These are phyloP conservation scores for Hygrophorus pudorinus DNA, from an alignment of 768 basidiomycete species.

Conservation along the genomic window DNA sequence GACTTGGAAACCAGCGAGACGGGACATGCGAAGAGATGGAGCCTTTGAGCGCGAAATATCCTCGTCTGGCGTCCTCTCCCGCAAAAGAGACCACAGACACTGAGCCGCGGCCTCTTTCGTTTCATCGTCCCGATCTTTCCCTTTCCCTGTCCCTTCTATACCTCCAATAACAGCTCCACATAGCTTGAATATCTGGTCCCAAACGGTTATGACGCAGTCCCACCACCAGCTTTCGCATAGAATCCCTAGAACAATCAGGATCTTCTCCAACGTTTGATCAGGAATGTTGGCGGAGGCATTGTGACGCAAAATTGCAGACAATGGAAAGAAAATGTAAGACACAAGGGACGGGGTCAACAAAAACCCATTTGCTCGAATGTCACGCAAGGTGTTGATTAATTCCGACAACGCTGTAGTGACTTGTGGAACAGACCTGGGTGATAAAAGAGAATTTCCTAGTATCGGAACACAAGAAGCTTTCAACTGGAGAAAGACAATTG, in stretches of 20 bases:
- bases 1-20: constrained; percentile 28
- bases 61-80: constrained; percentile 34
- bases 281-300: constrained; percentile 62
- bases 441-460: constrained; percentile 57
- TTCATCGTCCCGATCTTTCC: constrained; percentile 67
- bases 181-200: constrained; percentile 83
- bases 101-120: constrained; percentile 64
- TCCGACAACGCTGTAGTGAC: constrained; percentile 44
- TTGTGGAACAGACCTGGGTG: constrained; percentile 38
- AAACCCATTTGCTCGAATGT: constrained; percentile 25
- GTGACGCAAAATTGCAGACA: constrained; percentile 75
- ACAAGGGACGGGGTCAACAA: constrained; percentile 50
- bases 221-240: constrained; percentile 81
- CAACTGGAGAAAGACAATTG: constrained; percentile 22
- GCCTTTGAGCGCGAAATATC: constrained; percentile 17
- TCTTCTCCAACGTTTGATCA: constrained; percentile 68
- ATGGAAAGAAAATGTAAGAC: constrained; percentile 80
- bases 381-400: constrained; percentile 38
- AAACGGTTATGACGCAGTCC: constrained; percentile 57
- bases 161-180: constrained; percentile 56
- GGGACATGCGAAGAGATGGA: constrained; percentile 16
- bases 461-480: constrained; percentile 79
- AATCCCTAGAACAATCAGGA: constrained; percentile 46
- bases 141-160: constrained; percentile 59
- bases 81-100: constrained; percentile 59